Conservation (phyloP, 768 basidiomycete genomes). For the Suillus fuscotomentosus region DNA sequence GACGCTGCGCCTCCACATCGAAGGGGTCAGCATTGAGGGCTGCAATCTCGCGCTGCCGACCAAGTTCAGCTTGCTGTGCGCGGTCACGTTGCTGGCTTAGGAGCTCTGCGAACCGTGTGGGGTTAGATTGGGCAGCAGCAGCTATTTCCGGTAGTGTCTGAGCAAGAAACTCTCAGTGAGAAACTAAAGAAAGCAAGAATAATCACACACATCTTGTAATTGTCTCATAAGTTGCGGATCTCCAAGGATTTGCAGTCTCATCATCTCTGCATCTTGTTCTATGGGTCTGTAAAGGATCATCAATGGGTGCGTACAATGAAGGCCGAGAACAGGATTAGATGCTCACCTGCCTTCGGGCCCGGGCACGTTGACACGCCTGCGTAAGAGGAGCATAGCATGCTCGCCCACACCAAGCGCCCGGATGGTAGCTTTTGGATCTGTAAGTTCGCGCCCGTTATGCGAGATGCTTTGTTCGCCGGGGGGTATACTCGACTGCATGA, state of each 20-base stretch:
- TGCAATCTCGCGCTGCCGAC: conserved; percentile 59
- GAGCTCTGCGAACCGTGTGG: conserved; percentile 73
- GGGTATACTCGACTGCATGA: conserved; percentile 69
- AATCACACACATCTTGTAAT: conserved; percentile 56
- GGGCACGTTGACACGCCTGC: conserved; percentile 51
- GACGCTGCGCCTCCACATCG: conserved; percentile 87
- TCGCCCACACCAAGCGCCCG: conserved; percentile 56
- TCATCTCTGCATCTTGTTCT: conserved; percentile 87
- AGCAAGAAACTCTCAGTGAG: neutral
- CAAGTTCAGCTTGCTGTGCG: conserved; percentile 51
- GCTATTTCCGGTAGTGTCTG: conserved; percentile 85
- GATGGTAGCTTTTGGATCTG: conserved; percentile 67
- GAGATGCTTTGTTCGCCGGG: conserved; percentile 71
- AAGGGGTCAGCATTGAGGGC: conserved; percentile 85
- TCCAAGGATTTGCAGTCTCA: conserved; percentile 84
- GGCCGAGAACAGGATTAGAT: neutral
- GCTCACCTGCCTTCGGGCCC: conserved; percentile 38
- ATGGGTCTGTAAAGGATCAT: conserved; percentile 44
- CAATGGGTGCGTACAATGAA: neutral
- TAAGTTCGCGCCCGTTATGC: conserved; percentile 64
- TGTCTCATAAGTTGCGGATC: conserved; percentile 78
- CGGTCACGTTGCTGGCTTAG: conserved; percentile 60
- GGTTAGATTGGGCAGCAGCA: conserved; percentile 63
- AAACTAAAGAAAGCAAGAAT: neutral
- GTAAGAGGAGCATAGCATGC: conserved; percentile 64